phyloP scores from a whole-genome alignment of 192 early-diverging fungal species.

The Lobosporangium transversale region DNA sequence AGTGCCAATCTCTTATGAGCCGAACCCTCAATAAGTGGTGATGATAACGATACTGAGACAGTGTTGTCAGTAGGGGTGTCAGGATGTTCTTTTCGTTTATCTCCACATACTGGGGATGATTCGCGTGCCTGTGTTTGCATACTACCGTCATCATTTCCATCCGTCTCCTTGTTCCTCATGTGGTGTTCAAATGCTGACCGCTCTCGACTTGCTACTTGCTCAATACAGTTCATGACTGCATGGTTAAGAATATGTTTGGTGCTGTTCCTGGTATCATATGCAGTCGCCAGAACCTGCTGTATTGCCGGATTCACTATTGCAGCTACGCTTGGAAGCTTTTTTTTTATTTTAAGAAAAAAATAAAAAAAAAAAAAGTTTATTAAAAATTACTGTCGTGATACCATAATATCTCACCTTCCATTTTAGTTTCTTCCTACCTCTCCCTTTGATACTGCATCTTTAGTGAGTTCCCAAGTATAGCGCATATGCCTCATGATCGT shows the following conservation, averaged over 20 bases:
- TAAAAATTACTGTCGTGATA: too few species aligned
- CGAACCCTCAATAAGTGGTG: constrained; percentile 16
- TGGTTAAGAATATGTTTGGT: constrained; percentile 76
- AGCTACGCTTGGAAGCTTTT: constrained; percentile 54
- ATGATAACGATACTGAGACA: not conserved
- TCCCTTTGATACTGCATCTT: constrained; percentile 34
- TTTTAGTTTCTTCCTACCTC: too few species aligned
- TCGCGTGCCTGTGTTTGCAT: not conserved
- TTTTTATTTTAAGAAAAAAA: constrained; percentile 1
- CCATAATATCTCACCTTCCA: too few species aligned
- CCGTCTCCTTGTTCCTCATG: not conserved
- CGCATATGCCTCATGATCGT: constrained; percentile 53
- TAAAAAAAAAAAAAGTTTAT: not conserved
- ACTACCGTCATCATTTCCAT: constrained; percentile 14
- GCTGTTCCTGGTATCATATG: constrained; percentile 58
- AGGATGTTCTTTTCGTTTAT: constrained; percentile 34
- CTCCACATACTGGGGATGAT: constrained; percentile 22
- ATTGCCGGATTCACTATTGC: constrained; percentile 66
- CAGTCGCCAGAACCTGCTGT: constrained; percentile 57
- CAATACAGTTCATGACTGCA: constrained; percentile 84
- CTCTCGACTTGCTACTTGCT: constrained; percentile 68
- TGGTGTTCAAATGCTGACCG: constrained; percentile 10
- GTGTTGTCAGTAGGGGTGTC: not conserved
- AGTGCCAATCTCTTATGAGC: constrained; percentile 11
- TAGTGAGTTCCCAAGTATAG: constrained; percentile 24